A percentile compares a stretch with the other conserved stretches of the same genome.
Evolutionary conservation across 805 yeast species (phyloP).

Genomic region (Pichia thaimueangensis): DNA sequence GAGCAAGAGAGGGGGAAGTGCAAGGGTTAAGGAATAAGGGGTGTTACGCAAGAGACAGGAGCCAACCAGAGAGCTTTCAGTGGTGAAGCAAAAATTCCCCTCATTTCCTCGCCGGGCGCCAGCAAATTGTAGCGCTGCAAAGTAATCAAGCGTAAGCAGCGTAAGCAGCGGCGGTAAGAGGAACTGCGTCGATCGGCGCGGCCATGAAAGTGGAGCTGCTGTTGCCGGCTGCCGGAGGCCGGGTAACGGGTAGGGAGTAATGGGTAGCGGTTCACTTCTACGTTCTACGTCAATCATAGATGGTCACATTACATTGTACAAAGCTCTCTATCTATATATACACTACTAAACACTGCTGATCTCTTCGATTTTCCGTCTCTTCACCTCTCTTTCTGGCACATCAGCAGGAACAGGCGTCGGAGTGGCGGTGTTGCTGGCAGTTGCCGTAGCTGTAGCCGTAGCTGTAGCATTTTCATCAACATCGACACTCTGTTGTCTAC

Average conservation of each 20-base stretch:
- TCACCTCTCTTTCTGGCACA: neutral
- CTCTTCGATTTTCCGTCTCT: slow-evolving; percentile 6
- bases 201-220: neutral
- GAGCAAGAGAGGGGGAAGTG: too few relatives aligned
- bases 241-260: neutral
- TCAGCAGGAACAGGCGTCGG: neutral
- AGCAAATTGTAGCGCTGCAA: slow-evolving; percentile 1
- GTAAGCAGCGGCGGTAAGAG: neutral
- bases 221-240: neutral
- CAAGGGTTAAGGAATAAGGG: too few relatives aligned
- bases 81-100: slow-evolving; percentile 3
- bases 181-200: neutral
- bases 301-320: too few relatives aligned
- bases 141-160: slow-evolving; percentile 1
- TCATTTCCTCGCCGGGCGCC: slow-evolving; percentile 6
- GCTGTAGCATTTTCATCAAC: too few relatives aligned
- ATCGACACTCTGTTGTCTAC: slow-evolving; percentile 31
- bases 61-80: neutral
- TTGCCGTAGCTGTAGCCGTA: neutral
- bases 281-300: too few relatives aligned
- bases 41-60: too few relatives aligned
- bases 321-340: too few relatives aligned
- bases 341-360: neutral
- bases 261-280: too few relatives aligned
- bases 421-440: neutral